Evolutionary conservation across 2,329 filamentous ascomycete genomes (phyloP), one percentile per base, ranked within the genome.

Genomic region (Claviceps digitariae): DNA sequence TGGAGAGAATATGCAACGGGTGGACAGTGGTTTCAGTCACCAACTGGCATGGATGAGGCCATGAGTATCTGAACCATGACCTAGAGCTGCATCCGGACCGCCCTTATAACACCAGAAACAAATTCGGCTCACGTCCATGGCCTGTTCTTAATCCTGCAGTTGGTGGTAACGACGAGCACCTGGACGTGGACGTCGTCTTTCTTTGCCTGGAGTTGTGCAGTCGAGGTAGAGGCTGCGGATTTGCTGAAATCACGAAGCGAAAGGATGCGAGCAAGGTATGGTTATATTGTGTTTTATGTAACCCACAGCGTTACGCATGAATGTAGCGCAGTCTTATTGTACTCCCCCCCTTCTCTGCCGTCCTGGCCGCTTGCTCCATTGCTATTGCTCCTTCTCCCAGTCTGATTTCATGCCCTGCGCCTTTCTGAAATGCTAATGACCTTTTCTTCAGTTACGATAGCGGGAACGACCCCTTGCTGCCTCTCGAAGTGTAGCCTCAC

Each of bases 1-100:
- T 73, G 70, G 69, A 68, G 60, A 38, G 67, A 72, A 56, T 76
- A 76, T 55, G 56, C 61, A 1, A 57, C 62, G 20, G 72, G 73
- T 10, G 69, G 67, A 0, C 71, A 76, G 55, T 74, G 71, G 70
- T 64, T 75, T 46, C 69, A 75, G 54, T 64, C 67, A 15, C 71
- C 72, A 0, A 52, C 59, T 1, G 74, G 73, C 0, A 65, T 74
- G 27, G 70, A 74, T 53, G 72, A 75, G 54, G 66, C 65, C 0
- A 61, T 66, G 56, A 55, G 2, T 73, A 72, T 54, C 51, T 74
- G 21, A 56, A 46, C 9, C 51, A 46, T 21, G 27, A 50, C 20
- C 41, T 47, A 5, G 40, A 23, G 9, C 43, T 41, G 41, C 9
- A 7, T 36, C 25, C 23, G 25, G 21, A 17, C 31, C n/a, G n/a